Evolutionary conservation across 2,329 filamentous ascomycete species (phyloP), one percentile per base, ranked within the genome.

Genomic region (Plenodomus tracheiphilus): DNA sequence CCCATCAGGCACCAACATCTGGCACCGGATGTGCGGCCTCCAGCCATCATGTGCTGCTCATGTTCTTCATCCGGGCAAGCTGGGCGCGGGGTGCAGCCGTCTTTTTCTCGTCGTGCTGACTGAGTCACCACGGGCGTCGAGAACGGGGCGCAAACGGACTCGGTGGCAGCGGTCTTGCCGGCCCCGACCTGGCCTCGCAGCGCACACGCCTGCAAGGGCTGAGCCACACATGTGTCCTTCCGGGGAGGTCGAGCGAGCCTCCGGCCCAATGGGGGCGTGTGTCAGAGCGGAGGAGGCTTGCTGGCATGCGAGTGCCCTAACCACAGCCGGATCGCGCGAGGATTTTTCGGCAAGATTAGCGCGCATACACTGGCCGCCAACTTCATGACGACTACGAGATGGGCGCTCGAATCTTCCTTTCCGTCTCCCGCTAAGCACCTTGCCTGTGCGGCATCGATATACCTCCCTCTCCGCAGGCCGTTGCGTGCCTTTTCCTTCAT

Each of bases 381-480:
- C 35, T 58, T 62, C 54, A 63, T 61, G 60, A 63, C 60, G 59
- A 59, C 54, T 53, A 59, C 56, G 53, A 64, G 39, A 32, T 47
- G 49, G 43, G 32, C 55, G 53, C 59, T 63, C 58, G 61, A 64
- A 63, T 45, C 61, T 64, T 64, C 61, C 52, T 43, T 63, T 40
- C 53, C 54, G 49, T 20, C 53, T 61, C 54, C 57, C 60, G 58
- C 66, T 68, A 66, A 48, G 49, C 39, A 50, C 43, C 37, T 59
- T 54, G 58, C 58, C 61, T 47, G 46, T 52, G 46, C 58, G 54
- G 54, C 28, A 32, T 32, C 28, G 6, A 32, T 54, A 58, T 48
- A 61, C 59, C 54, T 63, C 51, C 54, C 48, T n/a, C 47, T 55
- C 61, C 59, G 7, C 53, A 66, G 64, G 66, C 65, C 60, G 53